Evolutionary conservation across 2,329 filamentous ascomycete species (phyloP).

Genomic region (Verruconis gallopava): DNA sequence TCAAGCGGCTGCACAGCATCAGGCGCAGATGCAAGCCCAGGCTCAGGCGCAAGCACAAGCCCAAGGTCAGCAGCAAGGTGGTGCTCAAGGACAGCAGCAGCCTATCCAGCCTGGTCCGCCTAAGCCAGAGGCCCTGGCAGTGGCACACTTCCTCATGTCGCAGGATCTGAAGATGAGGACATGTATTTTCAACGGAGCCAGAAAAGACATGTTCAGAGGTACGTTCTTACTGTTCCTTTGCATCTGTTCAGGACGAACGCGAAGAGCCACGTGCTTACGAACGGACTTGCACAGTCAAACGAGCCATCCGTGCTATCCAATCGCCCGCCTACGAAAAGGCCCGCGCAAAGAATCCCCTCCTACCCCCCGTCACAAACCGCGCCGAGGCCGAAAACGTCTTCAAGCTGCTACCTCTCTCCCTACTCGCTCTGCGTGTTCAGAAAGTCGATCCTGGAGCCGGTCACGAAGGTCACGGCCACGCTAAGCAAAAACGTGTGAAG

Average conservation of each 20-base stretch:
- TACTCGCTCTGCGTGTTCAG: conserved; percentile 79
- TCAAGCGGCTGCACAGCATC: conserved; percentile 44
- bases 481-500: conserved; percentile 78
- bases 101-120: conserved; percentile 67
- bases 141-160: conserved; percentile 73
- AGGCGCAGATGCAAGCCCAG: conserved; percentile 29
- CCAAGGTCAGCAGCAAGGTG: conserved; percentile 26
- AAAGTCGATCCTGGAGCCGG: conserved; percentile 72
- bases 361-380: conserved; percentile 79
- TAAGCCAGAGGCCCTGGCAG: conserved; percentile 74
- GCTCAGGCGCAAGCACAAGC: conserved; percentile 23
- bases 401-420: conserved; percentile 86
- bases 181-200: conserved; percentile 86
- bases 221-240: conserved; percentile 12
- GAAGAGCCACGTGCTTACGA: background rate
- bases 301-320: conserved; percentile 79
- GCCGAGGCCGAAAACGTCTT: conserved; percentile 85
- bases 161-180: conserved; percentile 84
- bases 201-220: conserved; percentile 98
- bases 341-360: conserved; percentile 72
- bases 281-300: conserved; percentile 64
- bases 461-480: conserved; percentile 46
- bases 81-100: conserved; percentile 38
- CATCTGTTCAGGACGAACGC: background rate
- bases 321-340: conserved; percentile 85